Conservation (phyloP, 495 filamentous ascomycete genomes). For the Cetradonia linearis region DNA sequence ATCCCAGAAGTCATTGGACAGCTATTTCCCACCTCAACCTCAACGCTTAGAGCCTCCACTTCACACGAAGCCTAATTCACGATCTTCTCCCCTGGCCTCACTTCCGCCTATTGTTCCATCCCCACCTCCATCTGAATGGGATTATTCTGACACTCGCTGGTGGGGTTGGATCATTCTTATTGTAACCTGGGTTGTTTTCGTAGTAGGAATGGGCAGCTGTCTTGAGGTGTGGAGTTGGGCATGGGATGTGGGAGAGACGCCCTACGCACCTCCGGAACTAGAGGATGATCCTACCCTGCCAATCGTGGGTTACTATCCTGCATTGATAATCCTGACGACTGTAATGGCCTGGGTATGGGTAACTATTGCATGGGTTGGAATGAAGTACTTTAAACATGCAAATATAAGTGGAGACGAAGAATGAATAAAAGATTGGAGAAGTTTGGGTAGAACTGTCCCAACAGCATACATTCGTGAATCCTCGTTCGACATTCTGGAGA, state of each 20-base stretch:
- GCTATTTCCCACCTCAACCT: constrained; percentile 46
- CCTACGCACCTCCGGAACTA: constrained; percentile 83
- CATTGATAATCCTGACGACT: constrained; percentile 78
- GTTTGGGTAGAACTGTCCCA: too few relatives aligned
- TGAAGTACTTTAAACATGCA: constrained; percentile 98
- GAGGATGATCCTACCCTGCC: constrained; percentile 89
- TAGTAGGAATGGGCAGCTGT: constrained; percentile 89
- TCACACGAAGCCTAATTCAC: constrained; percentile 50
- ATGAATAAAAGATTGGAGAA: too few relatives aligned
- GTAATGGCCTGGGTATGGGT: constrained; percentile 99
- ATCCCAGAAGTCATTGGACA: constrained; percentile 46
- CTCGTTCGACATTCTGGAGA: too few relatives aligned
- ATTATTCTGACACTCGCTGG: constrained; percentile 87
- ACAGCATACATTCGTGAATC: too few relatives aligned
- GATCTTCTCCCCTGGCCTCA: constrained; percentile 37
- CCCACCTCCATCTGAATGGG: constrained; percentile 49
- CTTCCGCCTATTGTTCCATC: constrained; percentile 27
- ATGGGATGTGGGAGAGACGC: constrained; percentile 96
- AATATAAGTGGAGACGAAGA: constrained; percentile 60
- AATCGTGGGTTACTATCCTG: constrained; percentile 94
- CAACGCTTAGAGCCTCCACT: constrained; percentile 9
- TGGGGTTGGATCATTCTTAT: constrained; percentile 92
- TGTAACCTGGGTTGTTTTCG: constrained; percentile 88
- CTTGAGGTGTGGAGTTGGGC: constrained; percentile 99
- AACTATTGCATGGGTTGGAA: constrained; percentile 89